phyloP scores from a whole-genome alignment of 495 filamentous ascomycete genomes.

The Penicillium psychrofluorescens region DNA sequence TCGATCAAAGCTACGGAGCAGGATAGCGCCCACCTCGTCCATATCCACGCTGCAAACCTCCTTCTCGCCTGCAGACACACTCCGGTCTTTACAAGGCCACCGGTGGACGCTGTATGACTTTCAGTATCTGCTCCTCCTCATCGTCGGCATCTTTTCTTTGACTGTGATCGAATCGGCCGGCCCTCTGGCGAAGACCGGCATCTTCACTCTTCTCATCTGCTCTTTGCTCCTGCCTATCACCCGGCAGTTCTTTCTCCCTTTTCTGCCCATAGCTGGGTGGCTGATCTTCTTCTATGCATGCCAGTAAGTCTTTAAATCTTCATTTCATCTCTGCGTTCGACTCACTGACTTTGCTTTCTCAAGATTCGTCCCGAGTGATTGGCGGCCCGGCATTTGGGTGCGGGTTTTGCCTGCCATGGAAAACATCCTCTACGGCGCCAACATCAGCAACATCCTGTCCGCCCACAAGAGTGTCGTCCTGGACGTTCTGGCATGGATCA shows the following conservation, averaged over 20 bases:
- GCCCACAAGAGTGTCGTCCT: conserved; percentile 75
- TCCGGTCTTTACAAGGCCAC: conserved; percentile 63
- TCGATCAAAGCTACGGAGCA: conserved; percentile 64
- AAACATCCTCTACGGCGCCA: conserved; percentile 93
- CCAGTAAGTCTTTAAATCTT: conserved; percentile 55
- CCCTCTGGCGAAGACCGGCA: conserved; percentile 60
- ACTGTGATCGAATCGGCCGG: conserved; percentile 70
- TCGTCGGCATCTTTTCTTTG: conserved; percentile 71
- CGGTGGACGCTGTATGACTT: conserved; percentile 81
- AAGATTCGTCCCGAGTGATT: conserved; percentile 74
- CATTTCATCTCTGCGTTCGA: background rate
- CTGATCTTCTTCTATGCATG: conserved; percentile 83
- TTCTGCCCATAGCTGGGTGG: conserved; percentile 76
- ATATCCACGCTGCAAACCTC: conserved; percentile 77
- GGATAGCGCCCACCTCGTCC: conserved; percentile 61
- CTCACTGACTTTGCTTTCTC: conserved; percentile 10
- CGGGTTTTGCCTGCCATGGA: conserved; percentile 90
- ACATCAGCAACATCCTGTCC: conserved; percentile 90
- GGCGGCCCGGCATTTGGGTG: conserved; percentile 88
- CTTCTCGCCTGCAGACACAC: conserved; percentile 64
- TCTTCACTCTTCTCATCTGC: conserved; percentile 56
- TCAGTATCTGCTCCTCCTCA: conserved; percentile 71
- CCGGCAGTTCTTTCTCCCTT: conserved; percentile 84
- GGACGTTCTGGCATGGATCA: conserved; percentile 85
- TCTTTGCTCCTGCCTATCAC: conserved; percentile 81